Evolutionary conservation across 768 basidiomycete species (phyloP).

Genomic region (Xanthoconium purpureum): DNA sequence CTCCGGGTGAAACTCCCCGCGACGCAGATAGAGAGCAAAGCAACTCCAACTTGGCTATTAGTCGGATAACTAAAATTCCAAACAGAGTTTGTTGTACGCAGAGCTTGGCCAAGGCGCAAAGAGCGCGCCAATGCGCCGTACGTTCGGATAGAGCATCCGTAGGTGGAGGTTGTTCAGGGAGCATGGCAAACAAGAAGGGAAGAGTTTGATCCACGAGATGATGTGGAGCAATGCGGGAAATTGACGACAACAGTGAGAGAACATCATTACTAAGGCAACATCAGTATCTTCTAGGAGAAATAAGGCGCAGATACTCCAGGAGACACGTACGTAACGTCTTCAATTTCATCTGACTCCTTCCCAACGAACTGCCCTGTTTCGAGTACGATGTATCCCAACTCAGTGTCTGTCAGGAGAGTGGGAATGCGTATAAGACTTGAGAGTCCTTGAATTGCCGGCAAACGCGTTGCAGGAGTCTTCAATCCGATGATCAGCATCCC

Average conservation of each 20-base stretch:
- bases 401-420: conserved; percentile 62
- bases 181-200: conserved; percentile 70
- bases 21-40: conserved; percentile 43
- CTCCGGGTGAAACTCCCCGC: neutral
- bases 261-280: conserved; percentile 46
- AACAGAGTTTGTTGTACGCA: conserved; percentile 79
- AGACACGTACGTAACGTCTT: conserved; percentile 47
- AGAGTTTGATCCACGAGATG: conserved; percentile 74
- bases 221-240: conserved; percentile 56
- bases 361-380: conserved; percentile 66
- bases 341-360: conserved; percentile 46
- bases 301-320: neutral
- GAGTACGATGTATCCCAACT: conserved; percentile 77
- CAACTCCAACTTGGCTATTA: conserved; percentile 73
- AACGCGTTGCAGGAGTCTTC: conserved; percentile 47
- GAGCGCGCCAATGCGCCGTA: conserved; percentile 61
- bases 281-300: neutral
- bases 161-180: conserved; percentile 66
- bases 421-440: conserved; percentile 64
- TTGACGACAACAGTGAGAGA: conserved; percentile 59
- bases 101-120: conserved; percentile 67
- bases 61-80: conserved; percentile 73
- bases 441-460: conserved; percentile 63
- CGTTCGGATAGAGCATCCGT: conserved; percentile 53
- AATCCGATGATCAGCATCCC: conserved; percentile 60